Base-by-base conservation (phyloP, 257 asterid genomes). In the Solanum clarkiae region DNA sequence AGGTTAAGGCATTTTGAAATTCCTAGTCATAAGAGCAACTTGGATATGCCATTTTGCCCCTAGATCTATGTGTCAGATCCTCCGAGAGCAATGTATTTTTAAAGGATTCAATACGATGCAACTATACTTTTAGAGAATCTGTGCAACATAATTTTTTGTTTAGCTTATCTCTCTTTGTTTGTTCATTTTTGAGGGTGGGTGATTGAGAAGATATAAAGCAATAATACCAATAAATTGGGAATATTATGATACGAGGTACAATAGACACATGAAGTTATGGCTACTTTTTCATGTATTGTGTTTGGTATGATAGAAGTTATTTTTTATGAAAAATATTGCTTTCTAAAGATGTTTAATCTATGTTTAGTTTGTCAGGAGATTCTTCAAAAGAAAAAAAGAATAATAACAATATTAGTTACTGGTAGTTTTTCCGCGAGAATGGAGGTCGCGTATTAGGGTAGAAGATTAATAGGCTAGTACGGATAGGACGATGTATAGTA, bases 1-100 rank as follows among this genome's bases (percentile, higher is more conserved):
- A 93, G 97, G 82, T 69, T 94, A 11, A 92, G 99, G 91, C 99
- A 95, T 57, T 95, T 95, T 89, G 88, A 87, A 55, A 87, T 95
- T 70, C 98, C 99, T 32, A 91, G 92, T 70, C 90, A 93, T 47
- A 90, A 90, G 85, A 90, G 88, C 88, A 86, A 90, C 60, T 56
- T 88, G 87, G 51, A 90, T 87, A 90, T 79, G 87, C 95, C 97
- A n/a, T 94, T 94, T 88, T 94, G 99, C 60, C 84, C 84, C 75
- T 81, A 65, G 8, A 36, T 36, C 42, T 36, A 36, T 4, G 42
- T 36, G 42, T 36, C 6, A 36, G 40, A 36, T 36, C 6, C 42
- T 36, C 42, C 6, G 42, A 36, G 42, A 36, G 42, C 42, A 5
- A 1, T 36, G 42, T 36, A 36, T 47, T 47, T 47, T 47, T 47